phyloP scores from a whole-genome alignment of 2,329 filamentous ascomycete genomes.

The Gliomastix tumulicola region DNA sequence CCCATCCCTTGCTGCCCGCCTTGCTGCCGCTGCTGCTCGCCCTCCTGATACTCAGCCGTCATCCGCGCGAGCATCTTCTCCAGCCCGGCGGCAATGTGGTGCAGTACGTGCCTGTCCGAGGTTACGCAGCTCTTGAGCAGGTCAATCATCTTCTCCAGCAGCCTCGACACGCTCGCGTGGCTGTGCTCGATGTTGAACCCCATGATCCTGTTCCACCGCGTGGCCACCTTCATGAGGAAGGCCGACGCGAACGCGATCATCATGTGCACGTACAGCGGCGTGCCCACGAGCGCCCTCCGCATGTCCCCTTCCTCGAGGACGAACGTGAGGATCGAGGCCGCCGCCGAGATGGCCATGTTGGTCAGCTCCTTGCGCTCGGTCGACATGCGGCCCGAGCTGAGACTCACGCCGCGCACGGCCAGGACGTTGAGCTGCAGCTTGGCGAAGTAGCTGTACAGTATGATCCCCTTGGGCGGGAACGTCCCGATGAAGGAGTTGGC shows the following conservation, averaged over 20 bases:
- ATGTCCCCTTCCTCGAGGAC: slow-evolving; percentile 21
- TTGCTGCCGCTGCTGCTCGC: neutral
- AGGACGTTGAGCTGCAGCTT: slow-evolving; percentile 34
- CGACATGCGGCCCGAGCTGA: slow-evolving; percentile 26
- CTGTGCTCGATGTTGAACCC: slow-evolving; percentile 22
- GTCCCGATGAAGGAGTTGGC: slow-evolving; percentile 17
- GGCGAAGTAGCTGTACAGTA: slow-evolving; percentile 39
- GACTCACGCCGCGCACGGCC: slow-evolving; percentile 33
- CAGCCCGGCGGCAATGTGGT: slow-evolving; percentile 25
- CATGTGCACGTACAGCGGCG: slow-evolving; percentile 21
- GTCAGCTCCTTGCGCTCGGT: slow-evolving; percentile 34
- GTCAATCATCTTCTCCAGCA: slow-evolving; percentile 21
- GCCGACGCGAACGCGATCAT: slow-evolving; percentile 22
- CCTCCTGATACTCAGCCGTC: neutral
- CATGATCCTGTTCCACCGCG: slow-evolving; percentile 20
- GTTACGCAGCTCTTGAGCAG: slow-evolving; percentile 20
- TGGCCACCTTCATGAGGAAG: slow-evolving; percentile 22
- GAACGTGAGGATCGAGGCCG: slow-evolving; percentile 17
- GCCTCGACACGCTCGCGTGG: slow-evolving; percentile 14
- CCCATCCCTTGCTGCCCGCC: neutral
- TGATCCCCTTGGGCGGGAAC: slow-evolving; percentile 35
- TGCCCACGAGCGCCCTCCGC: slow-evolving; percentile 18
- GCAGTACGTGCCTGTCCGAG: slow-evolving; percentile 24
- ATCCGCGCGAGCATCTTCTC: slow-evolving; percentile 21
- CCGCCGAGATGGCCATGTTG: slow-evolving; percentile 28